These are phyloP conservation scores for Exophiala xenobiotica DNA, from an alignment of 2,329 filamentous ascomycete genomes.

Conservation along the genomic window DNA sequence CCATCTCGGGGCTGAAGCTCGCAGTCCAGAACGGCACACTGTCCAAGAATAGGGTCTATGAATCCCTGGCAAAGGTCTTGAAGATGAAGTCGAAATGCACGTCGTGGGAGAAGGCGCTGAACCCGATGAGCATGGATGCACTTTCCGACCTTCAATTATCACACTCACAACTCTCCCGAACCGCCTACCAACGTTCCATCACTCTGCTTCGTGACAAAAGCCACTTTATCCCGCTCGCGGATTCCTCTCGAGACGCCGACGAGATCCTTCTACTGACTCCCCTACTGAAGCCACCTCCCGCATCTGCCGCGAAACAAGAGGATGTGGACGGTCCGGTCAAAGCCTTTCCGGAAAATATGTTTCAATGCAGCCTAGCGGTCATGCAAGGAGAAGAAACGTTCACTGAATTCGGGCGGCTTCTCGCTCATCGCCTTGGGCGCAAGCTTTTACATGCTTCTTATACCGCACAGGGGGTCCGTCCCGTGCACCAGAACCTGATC, in stretches of 20 bases:
- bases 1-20: slow-evolving; percentile 81
- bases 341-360: slow-evolving; percentile 40
- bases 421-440: slow-evolving; percentile 79
- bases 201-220: slow-evolving; percentile 88
- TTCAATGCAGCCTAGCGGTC: slow-evolving; percentile 58
- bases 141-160: slow-evolving; percentile 77
- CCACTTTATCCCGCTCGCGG: slow-evolving; percentile 75
- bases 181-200: slow-evolving; percentile 87
- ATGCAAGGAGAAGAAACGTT: slow-evolving; percentile 94
- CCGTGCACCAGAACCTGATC: slow-evolving; percentile 89
- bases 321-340: slow-evolving; percentile 36
- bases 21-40: slow-evolving; percentile 89
- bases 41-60: slow-evolving; percentile 71
- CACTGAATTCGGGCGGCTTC: slow-evolving; percentile 77
- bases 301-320: slow-evolving; percentile 60
- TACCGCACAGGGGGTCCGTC: slow-evolving; percentile 85
- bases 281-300: slow-evolving; percentile 82
- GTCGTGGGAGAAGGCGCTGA: slow-evolving; percentile 83
- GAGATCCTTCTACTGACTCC: slow-evolving; percentile 86
- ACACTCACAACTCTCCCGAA: slow-evolving; percentile 76
- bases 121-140: slow-evolving; percentile 73
- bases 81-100: slow-evolving; percentile 80
- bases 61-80: slow-evolving; percentile 75
- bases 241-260: slow-evolving; percentile 76
- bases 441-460: slow-evolving; percentile 92